Evolutionary conservation across 78 protist species (phyloP).

Genomic region (Dictyostelium citrinum): DNA sequence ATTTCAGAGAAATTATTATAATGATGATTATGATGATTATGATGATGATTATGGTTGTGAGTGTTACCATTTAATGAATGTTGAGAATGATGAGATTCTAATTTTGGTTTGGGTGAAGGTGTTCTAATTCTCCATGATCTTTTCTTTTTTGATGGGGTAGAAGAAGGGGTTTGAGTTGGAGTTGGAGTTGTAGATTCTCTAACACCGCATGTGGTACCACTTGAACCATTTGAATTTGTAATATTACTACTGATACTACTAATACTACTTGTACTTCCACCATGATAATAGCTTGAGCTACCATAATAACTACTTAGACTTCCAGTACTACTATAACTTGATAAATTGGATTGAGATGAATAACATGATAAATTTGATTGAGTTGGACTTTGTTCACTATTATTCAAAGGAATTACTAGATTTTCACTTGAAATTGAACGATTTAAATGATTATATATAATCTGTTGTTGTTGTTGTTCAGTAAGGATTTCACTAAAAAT

Average conservation of each 20-base stretch:
- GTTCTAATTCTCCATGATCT: slow-evolving; percentile 30
- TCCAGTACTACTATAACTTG: neutral
- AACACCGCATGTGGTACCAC: too few relatives aligned
- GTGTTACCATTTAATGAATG: neutral
- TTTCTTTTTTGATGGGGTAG: neutral
- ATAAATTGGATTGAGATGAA: neutral
- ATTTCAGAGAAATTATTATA: neutral
- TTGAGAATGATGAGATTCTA: neutral
- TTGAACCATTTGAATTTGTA: neutral
- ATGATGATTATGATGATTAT: neutral
- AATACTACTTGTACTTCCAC: neutral
- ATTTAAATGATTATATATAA: neutral
- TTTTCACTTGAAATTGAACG: neutral
- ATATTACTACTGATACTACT: neutral
- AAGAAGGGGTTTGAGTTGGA: neutral
- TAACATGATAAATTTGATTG: neutral
- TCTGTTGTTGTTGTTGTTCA: neutral
- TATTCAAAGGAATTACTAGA: neutral
- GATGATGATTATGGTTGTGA: neutral
- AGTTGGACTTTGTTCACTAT: neutral
- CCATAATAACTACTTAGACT: neutral
- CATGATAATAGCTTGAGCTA: neutral
- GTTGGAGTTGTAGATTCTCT: neutral
- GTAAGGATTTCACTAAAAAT: neutral
- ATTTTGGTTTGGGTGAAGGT: slow-evolving; percentile 24